Evolutionary conservation across 108 stramenopile genomes (phyloP).

Genomic region (Parmales sp.): DNA sequence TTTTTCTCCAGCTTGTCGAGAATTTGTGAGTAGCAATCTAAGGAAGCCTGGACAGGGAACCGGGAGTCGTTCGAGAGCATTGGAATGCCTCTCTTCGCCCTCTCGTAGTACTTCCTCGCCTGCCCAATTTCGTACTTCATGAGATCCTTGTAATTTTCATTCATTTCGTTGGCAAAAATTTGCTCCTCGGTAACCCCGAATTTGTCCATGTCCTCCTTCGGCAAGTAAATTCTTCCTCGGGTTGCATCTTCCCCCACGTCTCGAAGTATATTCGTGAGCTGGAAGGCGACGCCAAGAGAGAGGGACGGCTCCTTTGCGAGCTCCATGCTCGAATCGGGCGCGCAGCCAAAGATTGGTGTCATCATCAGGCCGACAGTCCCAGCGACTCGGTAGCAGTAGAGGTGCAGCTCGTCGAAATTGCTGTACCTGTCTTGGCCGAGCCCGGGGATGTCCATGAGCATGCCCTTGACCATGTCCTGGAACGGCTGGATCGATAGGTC

Average conservation of each 20-base stretch:
- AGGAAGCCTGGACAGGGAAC: slow-evolving; percentile 75
- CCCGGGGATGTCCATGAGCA: slow-evolving; percentile 92
- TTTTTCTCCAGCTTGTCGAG: slow-evolving; percentile 88
- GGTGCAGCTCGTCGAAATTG: slow-evolving; percentile 83
- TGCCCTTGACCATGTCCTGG: slow-evolving; percentile 89
- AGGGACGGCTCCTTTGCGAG: slow-evolving; percentile 73
- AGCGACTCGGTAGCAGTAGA: slow-evolving; percentile 94
- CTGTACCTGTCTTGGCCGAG: slow-evolving; percentile 84
- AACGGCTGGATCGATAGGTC: slow-evolving; percentile 75
- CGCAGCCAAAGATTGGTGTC: slow-evolving; percentile 83
- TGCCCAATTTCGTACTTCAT: slow-evolving; percentile 91
- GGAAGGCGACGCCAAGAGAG: slow-evolving; percentile 91
- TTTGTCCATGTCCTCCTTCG: slow-evolving; percentile 68
- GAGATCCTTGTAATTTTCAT: slow-evolving; percentile 76
- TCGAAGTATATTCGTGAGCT: slow-evolving; percentile 94
- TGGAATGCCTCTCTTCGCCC: slow-evolving; percentile 78
- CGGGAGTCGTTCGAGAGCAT: slow-evolving; percentile 80
- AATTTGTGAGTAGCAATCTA: slow-evolving; percentile 88
- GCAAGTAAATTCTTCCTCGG: slow-evolving; percentile 86
- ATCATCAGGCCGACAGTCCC: slow-evolving; percentile 95
- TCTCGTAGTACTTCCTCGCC: slow-evolving; percentile 84
- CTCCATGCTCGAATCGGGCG: slow-evolving; percentile 60
- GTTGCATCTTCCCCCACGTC: slow-evolving; percentile 94
- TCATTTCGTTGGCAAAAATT: slow-evolving; percentile 72
- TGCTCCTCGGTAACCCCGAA: slow-evolving; percentile 86